phyloP scores from a whole-genome alignment of 305 asterid genomes.

The Fraxinus floribunda region DNA sequence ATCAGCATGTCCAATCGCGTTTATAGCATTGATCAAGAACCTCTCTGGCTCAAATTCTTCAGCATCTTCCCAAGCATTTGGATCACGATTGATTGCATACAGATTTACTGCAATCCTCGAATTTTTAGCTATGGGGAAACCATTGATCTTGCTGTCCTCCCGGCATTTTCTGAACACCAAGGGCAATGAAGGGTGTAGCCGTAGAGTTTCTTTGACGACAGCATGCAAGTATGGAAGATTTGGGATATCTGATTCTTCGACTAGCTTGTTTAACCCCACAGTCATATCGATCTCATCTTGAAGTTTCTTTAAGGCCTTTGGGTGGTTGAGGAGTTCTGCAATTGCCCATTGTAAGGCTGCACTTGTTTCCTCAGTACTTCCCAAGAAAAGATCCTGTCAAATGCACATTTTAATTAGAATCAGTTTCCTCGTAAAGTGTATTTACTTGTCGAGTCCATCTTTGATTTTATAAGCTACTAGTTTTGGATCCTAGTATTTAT shows the following conservation, averaged over 20 bases:
- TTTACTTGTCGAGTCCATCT: background rate
- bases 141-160: constrained; percentile 39
- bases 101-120: background rate
- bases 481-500: background rate
- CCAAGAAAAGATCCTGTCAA: constrained; percentile 40
- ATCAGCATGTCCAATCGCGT: background rate
- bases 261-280: constrained; percentile 30
- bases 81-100: constrained; percentile 28
- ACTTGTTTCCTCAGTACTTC: constrained; percentile 46
- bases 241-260: constrained; percentile 43
- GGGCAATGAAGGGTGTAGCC: constrained; percentile 42
- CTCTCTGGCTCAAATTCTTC: constrained; percentile 40
- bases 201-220: constrained; percentile 3
- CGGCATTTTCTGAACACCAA: constrained; percentile 32
- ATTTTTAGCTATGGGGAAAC: constrained; percentile 33
- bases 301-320: constrained; percentile 29
- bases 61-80: constrained; percentile 37
- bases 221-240: constrained; percentile 47
- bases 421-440: background rate
- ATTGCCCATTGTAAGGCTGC: constrained; percentile 48
- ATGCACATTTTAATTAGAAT: background rate
- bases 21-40: constrained; percentile 20
- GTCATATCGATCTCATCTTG: constrained; percentile 35
- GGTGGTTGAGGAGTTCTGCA: constrained; percentile 45
- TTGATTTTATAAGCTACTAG: background rate